A percentile compares a stretch with the other conserved stretches of the same genome.
Conservation (phyloP, 768 basidiomycete genomes). For the Hortiboletus flavorubellus region DNA sequence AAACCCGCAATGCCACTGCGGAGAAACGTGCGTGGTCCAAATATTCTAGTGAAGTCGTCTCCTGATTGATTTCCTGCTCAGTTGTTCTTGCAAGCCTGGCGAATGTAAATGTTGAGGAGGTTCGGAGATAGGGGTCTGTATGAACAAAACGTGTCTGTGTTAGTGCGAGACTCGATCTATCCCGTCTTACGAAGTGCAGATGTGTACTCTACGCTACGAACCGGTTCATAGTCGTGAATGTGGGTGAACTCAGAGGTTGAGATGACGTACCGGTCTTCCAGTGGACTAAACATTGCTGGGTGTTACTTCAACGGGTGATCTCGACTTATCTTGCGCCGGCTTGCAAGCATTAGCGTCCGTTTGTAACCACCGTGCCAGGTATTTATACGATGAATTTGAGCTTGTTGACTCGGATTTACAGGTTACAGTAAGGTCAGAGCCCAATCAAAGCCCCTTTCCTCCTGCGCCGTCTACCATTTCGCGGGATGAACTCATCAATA, state of each 20-base stretch:
- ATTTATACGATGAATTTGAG: background rate
- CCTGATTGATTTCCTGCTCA: background rate
- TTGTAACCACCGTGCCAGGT: background rate
- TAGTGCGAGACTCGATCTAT: background rate
- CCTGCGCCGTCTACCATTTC: too few relatives aligned
- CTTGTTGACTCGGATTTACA: background rate
- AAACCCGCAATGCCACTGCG: conserved; percentile 18
- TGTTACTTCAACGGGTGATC: too few relatives aligned
- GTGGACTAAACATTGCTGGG: too few relatives aligned
- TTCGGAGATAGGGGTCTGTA: background rate
- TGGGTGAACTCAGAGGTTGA: too few relatives aligned
- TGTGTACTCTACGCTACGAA: background rate
- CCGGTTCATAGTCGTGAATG: too few relatives aligned
- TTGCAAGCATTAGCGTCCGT: too few relatives aligned
- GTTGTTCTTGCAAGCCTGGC: conserved; percentile 13
- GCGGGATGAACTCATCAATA: too few relatives aligned
- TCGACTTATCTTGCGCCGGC: too few relatives aligned
- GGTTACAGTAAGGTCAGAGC: background rate
- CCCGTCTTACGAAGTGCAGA: background rate
- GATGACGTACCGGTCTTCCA: too few relatives aligned
- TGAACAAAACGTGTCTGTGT: background rate
- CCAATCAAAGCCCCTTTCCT: too few relatives aligned
- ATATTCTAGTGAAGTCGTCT: background rate
- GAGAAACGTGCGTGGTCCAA: conserved; percentile 9
- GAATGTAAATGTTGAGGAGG: conserved; percentile 14